Base-by-base conservation (phyloP, 2,329 filamentous ascomycete genomes). In the Golovinomyces cichoracearum region DNA sequence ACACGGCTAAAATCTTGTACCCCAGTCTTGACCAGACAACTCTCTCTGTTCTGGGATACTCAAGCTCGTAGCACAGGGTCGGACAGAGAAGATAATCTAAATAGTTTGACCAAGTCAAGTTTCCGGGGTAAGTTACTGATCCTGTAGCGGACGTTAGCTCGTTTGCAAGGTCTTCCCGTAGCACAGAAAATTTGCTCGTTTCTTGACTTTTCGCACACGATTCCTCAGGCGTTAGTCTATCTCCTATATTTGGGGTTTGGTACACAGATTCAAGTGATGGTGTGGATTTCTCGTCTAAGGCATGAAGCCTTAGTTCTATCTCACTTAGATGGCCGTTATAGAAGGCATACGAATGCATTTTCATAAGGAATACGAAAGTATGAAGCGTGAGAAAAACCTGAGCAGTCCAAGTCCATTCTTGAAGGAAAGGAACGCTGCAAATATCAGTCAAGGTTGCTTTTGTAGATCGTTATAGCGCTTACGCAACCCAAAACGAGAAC, bases 281-380 rank as follows among this genome's bases (percentile, higher is more conserved):
- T 4, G 72, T 75, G n/a, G 73, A 71, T 1, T 85, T 84, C 50
- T 73, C 65, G 62, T 98, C 90, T 29, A 98, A 76, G 37, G 76
- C 76, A 49, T 73, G 74, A 12, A 98, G 70, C 10, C 84, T 78
- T 60, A 80, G 78, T 62, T 92, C 75, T 0, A 84, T 92, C 62
- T 90, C 83, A 55, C 80, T 83, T 15, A 98, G 69, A 63, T 98
- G 90, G 10, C 90, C 90, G 58, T 94, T 95, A 67, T 98, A 98
- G 63, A 95, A 98, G 22, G 84, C 82, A 60, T 93, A 98, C 5
- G 86, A 94, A 63, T 98, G 90, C 76, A 95, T 90, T 69, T 98
- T 98, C 90, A 98, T 98, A 47, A 94, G 76, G 19, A 98, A 70
- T 6, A 83, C 80, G 64, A 98, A 76, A 40, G 85, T 80, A 63